Percentiles rank a stretch among this genome's conserved stretches.
Conservation (phyloP, 768 basidiomycete genomes). For the Mycena filopes region DNA sequence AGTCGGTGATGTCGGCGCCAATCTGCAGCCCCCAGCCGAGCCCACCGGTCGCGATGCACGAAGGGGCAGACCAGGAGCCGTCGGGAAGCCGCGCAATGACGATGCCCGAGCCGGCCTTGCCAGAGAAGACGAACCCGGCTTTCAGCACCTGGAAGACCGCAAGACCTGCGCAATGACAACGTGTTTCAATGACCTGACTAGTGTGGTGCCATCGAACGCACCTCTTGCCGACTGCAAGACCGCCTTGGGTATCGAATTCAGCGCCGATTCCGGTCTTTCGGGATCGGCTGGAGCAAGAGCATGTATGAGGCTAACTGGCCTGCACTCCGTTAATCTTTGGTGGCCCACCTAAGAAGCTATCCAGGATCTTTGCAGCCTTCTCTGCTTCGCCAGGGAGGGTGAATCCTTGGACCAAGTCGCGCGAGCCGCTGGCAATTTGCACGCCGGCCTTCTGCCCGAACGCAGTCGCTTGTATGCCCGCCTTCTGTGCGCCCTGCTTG, state of each 20-base stretch:
- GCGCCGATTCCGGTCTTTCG: constrained; percentile 84
- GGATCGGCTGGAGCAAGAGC: constrained; percentile 75
- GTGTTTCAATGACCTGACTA: constrained; percentile 83
- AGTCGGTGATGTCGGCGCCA: constrained; percentile 94
- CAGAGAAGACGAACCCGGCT: constrained; percentile 26
- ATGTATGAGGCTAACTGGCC: constrained; percentile 23
- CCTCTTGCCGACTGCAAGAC: constrained; percentile 92
- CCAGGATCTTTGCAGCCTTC: constrained; percentile 92
- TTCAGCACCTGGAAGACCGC: constrained; percentile 27
- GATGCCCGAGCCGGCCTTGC: constrained; percentile 48
- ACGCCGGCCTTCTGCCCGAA: constrained; percentile 72
- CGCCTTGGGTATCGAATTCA: constrained; percentile 94
- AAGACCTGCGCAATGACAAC: constrained; percentile 40
- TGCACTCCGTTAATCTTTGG: constrained; percentile 4
- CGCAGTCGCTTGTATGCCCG: constrained; percentile 81
- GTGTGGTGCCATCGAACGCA: constrained; percentile 40
- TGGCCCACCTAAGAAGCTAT: constrained; percentile 83
- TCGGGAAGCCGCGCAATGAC: constrained; percentile 44
- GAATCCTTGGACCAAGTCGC: constrained; percentile 86
- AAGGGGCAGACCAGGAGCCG: constrained; percentile 97
- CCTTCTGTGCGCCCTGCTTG: constrained; percentile 82
- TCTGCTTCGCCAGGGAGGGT: constrained; percentile 92
- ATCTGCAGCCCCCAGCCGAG: constrained; percentile 96
- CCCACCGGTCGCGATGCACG: constrained; percentile 96
- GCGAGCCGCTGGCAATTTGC: constrained; percentile 76